Evolutionary conservation across 1,139 yeast species (phyloP), one percentile per base, ranked within the genome.

Genomic region (Taiozyma sp.): DNA sequence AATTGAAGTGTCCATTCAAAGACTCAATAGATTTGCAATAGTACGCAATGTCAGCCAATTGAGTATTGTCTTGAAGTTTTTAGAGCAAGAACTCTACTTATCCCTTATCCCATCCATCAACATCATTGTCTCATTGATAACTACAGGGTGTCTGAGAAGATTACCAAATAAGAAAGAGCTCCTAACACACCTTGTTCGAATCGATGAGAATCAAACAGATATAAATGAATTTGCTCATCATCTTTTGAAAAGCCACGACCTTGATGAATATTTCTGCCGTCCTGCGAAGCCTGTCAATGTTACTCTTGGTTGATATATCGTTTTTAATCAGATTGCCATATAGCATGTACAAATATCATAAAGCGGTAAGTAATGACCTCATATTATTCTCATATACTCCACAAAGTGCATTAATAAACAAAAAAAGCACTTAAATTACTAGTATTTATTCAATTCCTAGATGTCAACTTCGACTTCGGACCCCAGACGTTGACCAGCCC

Each of bases 401-500:
- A 24, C 3, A 24, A 24, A 24, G 7, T 24, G 26, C 26, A 24
- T 24, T 24, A 1, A 24, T 24, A 24, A 24, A 28, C 35, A 32
- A 32, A 32, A 30, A 9, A 29, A 29, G 11, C 26, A 24, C 26
- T 29, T 19, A 19, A 19, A 19, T 19, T 19, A 19, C 19, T 19
- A 19, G 19, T 19, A 19, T 19, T 19, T 14, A 7, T 32, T 32
- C 35, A 32, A 6, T 21, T 37, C 13, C 24, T 24, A 19, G 22
- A 21, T 19, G 22, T 14, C 41, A 16, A 19, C 24, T 37, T 37
- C 7, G 37, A 42, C 11, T 54, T 37, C 4, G 64, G 64, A 1
- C 85, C 85, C 91, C 91, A 85, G 6, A 85, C 72, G 57, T 79
- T 81, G 2, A 85, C 84, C 29, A 71, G 64, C 16, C 79, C 77